Conservation (phyloP, 1,284 basidiomycete genomes). For the Irpex sp. region DNA sequence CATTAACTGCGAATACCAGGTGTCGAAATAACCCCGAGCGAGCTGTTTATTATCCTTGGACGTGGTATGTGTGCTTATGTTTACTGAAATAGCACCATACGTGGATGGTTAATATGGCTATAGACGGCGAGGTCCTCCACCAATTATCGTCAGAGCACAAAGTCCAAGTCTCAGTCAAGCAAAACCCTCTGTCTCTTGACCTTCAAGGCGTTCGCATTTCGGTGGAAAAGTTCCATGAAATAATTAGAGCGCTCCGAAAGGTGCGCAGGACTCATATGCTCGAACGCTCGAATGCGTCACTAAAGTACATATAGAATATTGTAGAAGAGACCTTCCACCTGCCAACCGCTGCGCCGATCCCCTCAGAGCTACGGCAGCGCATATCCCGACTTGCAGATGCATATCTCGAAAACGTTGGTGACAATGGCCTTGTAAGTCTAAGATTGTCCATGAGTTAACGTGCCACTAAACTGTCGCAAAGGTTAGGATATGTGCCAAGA, state of each 20-base stretch:
- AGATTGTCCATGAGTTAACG: not conserved
- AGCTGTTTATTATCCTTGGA: slow-evolving; percentile 71
- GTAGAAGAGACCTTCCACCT: slow-evolving; percentile 44
- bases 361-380: slow-evolving; percentile 45
- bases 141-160: slow-evolving; percentile 55
- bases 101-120: not conserved
- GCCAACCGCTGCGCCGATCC: slow-evolving; percentile 40
- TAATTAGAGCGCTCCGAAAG: slow-evolving; percentile 45
- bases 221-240: slow-evolving; percentile 39
- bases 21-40: slow-evolving; percentile 50
- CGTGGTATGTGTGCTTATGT: slow-evolving; percentile 44
- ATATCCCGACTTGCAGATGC: slow-evolving; percentile 68
- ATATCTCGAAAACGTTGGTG: slow-evolving; percentile 49
- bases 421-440: slow-evolving; percentile 39
- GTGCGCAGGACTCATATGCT: slow-evolving; percentile 33
- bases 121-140: slow-evolving; percentile 64
- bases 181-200: slow-evolving; percentile 51
- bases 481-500: slow-evolving; percentile 54
- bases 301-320: slow-evolving; percentile 40
- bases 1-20: slow-evolving; percentile 32
- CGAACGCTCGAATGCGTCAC: not conserved
- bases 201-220: slow-evolving; percentile 54
- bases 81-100: not conserved
- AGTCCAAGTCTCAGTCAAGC: slow-evolving; percentile 56
- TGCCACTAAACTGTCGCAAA: slow-evolving; percentile 22